Base-by-base conservation (phyloP, 768 basidiomycete species). In the Mrakia hoshinonis region DNA sequence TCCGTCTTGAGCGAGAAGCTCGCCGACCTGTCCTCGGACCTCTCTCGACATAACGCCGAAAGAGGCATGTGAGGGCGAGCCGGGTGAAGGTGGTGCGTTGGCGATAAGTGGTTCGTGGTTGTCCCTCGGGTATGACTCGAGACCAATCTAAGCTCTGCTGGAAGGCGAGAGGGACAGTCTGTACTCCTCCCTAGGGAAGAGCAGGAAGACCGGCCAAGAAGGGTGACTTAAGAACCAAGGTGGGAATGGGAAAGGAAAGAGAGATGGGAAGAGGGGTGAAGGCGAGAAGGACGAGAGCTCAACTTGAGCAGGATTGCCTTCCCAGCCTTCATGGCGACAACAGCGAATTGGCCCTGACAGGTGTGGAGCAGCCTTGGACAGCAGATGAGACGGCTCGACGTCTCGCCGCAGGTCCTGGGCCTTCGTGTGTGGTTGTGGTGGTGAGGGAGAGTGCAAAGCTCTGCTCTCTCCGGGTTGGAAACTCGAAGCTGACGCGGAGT, bases 121-220 rank as follows among this genome's bases (percentile, higher is more conserved):
- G 36, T 68, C 15, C 38, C 67, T 36, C 55, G 55, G 38, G 67
- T 68, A 68, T 68, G 67, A 68, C 67, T 68, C 67, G 67, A 60
- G 26, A 15, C 46, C 54, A n/a, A 55, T 54, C 49, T 58, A 54
- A 31, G 60, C 67, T 39, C 22, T 58, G 67, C 67, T 61, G 54
- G 67, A 61, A 60, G 31, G 67, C 54, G 67, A 55, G 15, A 39
- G 49, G 49, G 67, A 22, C 31, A 29, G 52, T 24, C 67, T 55
- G 49, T 68, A 47, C 52, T 39, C 24, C 13, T 13, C 24, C 51
- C 24, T 39, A 36, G 29, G 29, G 20, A 39, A 26, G 38, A 39
- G 39, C 38, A 31, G 51, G 67, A 29, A 39, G 58, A 20, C 39
- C 4, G 39, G 11, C 67, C 49, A 68, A 58, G 67, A 26, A n/a